A percentile compares a stretch with the other conserved stretches of the same genome.
Conservation (phyloP, 176 grass and related monocot genomes). For the Carex kokanica region DNA sequence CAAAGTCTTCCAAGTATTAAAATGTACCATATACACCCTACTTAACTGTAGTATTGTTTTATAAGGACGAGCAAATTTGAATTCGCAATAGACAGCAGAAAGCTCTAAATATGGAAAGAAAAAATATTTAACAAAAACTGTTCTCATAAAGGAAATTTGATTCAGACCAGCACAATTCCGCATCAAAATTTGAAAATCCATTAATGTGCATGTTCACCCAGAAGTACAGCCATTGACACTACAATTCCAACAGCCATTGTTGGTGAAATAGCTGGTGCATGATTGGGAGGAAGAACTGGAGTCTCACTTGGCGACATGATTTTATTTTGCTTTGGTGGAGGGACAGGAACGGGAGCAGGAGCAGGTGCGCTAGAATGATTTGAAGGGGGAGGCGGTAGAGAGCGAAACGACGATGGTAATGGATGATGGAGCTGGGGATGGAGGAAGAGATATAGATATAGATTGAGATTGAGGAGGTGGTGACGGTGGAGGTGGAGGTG, state of each 20-base stretch:
- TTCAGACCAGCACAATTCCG: background rate
- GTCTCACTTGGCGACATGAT: background rate
- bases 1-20: no score
- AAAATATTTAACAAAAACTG: background rate
- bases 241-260: background rate
- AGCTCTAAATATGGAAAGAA: background rate
- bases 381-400: background rate
- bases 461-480: background rate
- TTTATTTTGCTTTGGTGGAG: background rate
- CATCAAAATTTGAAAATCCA: background rate
- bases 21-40: no score
- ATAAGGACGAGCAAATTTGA: no score
- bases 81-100: no score
- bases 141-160: background rate
- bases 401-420: conserved; percentile 7
- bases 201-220: background rate
- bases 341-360: no score
- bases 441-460: background rate
- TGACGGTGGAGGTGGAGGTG: background rate
- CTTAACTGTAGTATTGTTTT: no score
- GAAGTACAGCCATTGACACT: background rate
- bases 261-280: background rate
- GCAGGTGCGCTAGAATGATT: background rate
- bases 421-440: background rate
- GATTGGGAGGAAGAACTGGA: background rate